Conservation (phyloP, 139 green algal genomes). For the Coelastrella sp. region DNA sequence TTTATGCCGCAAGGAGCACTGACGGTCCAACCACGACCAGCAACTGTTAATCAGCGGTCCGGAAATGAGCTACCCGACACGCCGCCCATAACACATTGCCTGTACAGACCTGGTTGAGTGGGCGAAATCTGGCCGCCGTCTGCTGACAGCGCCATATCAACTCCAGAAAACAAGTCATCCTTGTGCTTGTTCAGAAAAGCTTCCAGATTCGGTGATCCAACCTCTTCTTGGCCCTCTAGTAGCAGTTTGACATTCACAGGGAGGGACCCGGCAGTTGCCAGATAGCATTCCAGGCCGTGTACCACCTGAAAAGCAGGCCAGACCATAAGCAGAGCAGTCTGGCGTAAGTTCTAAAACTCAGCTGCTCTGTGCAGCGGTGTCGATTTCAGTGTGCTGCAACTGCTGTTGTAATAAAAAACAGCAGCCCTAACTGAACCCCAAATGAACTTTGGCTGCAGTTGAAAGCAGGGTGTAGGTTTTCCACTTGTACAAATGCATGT, state of each 20-base stretch:
- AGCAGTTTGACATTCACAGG: constrained; percentile 80
- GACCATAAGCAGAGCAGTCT: not conserved
- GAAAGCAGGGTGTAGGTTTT: too few species aligned
- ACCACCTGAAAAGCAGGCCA: not conserved
- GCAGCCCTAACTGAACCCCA: too few species aligned
- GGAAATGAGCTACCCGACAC: too few species aligned
- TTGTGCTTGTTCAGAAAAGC: constrained; percentile 66
- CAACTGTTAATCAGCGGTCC: too few species aligned
- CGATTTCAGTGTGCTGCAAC: not conserved
- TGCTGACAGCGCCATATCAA: constrained; percentile 71
- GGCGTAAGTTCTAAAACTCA: not conserved
- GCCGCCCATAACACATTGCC: not conserved
- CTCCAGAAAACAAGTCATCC: constrained; percentile 48
- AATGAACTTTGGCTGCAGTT: too few species aligned
- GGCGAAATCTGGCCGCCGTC: constrained; percentile 70
- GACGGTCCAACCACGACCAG: too few species aligned
- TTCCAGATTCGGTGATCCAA: constrained; percentile 62
- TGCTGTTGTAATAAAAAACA: too few species aligned
- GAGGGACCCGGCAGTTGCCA: not conserved
- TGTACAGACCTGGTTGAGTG: constrained; percentile 45
- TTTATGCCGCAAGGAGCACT: too few species aligned
- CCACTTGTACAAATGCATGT: too few species aligned
- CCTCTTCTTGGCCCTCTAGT: constrained; percentile 77
- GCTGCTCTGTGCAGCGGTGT: not conserved
- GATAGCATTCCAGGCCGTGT: not conserved